Percentiles rank a stretch among this genome's conserved stretches.
Conservation (phyloP, 1,284 basidiomycete genomes). For the Malassezia equina region DNA sequence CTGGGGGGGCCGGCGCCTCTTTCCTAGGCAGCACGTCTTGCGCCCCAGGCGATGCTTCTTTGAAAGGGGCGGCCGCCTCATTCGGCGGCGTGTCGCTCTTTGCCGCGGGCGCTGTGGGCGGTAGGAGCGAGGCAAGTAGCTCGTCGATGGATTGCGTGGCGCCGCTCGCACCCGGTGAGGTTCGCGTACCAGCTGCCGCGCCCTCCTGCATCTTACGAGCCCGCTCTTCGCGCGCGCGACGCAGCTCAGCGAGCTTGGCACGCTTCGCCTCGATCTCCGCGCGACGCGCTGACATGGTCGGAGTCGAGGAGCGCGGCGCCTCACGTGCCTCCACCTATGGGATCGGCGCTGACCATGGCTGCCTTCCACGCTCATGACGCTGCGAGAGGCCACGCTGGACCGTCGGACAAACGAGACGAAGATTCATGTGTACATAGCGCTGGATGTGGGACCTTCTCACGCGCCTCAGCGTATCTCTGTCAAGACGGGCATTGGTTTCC, state of each 20-base stretch:
- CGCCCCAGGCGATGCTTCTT: too few species aligned
- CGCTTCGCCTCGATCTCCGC: constrained; percentile 86
- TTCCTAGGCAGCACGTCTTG: too few species aligned
- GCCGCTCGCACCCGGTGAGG: background rate
- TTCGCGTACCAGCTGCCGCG: background rate
- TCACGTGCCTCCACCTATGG: background rate
- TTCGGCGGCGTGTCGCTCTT: too few species aligned
- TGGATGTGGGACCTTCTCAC: constrained; percentile 66
- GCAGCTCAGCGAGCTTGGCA: constrained; percentile 72
- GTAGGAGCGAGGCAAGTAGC: constrained; percentile 34
- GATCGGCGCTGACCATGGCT: background rate
- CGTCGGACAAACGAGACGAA: constrained; percentile 87
- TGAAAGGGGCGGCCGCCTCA: too few species aligned
- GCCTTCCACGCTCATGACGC: too few species aligned
- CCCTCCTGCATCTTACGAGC: constrained; percentile 4
- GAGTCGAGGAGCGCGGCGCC: background rate
- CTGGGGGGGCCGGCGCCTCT: too few species aligned
- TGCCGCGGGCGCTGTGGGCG: background rate
- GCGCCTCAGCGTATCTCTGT: constrained; percentile 69
- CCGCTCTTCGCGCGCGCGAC: constrained; percentile 62
- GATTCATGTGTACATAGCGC: constrained; percentile 68
- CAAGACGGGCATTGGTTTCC: constrained; percentile 90
- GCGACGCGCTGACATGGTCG: constrained; percentile 51
- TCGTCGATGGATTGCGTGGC: constrained; percentile 28
- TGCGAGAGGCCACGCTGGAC: constrained; percentile 61